Evolutionary conservation across 371 early-diverging fungal genomes (phyloP).

Genomic region (Cokeromyces recurvatus): DNA sequence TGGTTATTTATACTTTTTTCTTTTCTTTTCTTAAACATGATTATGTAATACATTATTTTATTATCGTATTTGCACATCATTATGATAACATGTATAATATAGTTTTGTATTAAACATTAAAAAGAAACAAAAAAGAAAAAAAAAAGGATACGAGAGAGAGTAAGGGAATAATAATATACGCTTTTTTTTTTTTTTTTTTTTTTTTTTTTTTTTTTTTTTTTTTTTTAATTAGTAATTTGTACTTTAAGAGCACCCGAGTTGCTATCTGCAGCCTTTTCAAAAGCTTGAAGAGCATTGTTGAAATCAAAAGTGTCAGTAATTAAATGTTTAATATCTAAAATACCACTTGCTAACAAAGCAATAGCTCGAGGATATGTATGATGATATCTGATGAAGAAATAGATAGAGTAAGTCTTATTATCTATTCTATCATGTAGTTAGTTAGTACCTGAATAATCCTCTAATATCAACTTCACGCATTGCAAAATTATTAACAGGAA

Average conservation of each 20-base stretch:
- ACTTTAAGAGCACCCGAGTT: constrained; percentile 39
- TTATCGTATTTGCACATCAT: too few relatives aligned
- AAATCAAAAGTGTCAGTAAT: constrained; percentile 38
- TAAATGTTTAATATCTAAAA: constrained; percentile 36
- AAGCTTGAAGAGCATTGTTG: constrained; percentile 39
- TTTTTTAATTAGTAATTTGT: constrained; percentile 37
- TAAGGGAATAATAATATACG: too few relatives aligned
- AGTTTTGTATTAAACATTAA: too few relatives aligned
- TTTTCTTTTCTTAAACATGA: too few relatives aligned
- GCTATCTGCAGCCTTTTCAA: constrained; percentile 35
- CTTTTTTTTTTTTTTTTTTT: too few relatives aligned
- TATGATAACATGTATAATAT: too few relatives aligned
- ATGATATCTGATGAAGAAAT: constrained; percentile 22
- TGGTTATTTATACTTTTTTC: too few relatives aligned
- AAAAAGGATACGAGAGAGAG: too few relatives aligned
- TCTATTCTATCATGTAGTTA: background rate
- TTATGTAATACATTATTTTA: too few relatives aligned
- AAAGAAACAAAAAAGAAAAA: too few relatives aligned
- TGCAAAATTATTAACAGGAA: constrained; percentile 48
- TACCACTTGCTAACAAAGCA: constrained; percentile 26
- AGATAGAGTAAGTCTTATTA: background rate
- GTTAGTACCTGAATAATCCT: constrained; percentile 29
- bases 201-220: too few relatives aligned
- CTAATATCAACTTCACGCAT: constrained; percentile 45
- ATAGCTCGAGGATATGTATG: constrained; percentile 45